Conservation (phyloP, 305 asterid species). For the Solanum hybrid region DNA sequence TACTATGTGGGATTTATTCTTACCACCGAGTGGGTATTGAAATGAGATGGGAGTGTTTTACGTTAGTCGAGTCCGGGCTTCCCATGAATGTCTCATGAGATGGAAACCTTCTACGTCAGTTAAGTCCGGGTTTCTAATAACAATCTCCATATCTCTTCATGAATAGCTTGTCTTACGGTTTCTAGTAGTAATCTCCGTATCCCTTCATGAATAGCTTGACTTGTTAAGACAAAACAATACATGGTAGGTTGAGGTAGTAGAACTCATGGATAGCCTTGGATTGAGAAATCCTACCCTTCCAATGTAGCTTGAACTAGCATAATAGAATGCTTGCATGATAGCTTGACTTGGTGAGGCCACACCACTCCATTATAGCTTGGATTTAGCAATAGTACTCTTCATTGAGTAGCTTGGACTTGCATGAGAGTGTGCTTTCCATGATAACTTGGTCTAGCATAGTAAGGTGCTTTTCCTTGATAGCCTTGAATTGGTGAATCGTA, state of each 20-base stretch:
- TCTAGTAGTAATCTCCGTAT: not conserved
- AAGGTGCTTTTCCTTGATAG: not conserved
- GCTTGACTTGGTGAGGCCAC: not conserved
- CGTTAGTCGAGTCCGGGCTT: not conserved
- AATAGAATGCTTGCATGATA: not conserved
- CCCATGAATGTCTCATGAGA: not conserved
- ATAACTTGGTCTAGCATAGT: not conserved
- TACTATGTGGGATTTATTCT: not conserved
- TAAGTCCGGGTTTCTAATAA: not conserved
- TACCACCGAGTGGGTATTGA: not conserved
- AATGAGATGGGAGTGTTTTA: not conserved
- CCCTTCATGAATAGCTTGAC: not conserved
- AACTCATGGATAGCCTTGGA: not conserved
- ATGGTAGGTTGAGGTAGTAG: not conserved
- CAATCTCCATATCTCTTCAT: not conserved
- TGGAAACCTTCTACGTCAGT: not conserved
- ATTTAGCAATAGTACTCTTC: not conserved
- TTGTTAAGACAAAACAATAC: not conserved
- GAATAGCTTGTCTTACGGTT: not conserved
- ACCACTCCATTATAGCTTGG: not conserved
- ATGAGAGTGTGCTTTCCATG: not conserved
- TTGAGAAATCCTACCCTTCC: not conserved
- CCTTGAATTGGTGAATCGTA: not conserved
- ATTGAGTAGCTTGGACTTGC: not conserved
- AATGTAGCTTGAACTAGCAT: not conserved